Evolutionary conservation across 1,284 basidiomycete genomes (phyloP), one percentile per base, ranked within the genome.

Genomic region (Pseudozyma thailandica): DNA sequence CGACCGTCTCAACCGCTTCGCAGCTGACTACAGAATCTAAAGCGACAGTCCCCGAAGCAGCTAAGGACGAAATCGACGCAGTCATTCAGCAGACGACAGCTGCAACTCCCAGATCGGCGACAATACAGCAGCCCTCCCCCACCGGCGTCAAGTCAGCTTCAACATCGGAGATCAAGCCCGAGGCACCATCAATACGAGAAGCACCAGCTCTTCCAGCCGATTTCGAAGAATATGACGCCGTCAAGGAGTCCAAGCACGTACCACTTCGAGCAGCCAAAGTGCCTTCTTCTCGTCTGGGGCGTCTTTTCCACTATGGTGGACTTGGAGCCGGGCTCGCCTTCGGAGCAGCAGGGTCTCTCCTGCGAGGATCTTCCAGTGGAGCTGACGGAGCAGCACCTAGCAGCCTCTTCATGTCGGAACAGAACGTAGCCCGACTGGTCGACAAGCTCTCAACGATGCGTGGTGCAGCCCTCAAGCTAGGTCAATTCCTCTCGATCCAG

Each of bases 401-500:
- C 55, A 58, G 56, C 27, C 26, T 63, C 35, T 41, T 80, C 54
- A 75, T 82, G 62, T 74, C 74, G n/a, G 86, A 86, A 12, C 89
- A 89, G 18, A 82, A 98, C 80, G 88, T 98, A 51, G 89, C 90
- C 49, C 88, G 95, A 2, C 86, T 99, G 0, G 95, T 98, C 0
- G 90, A 90, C 9, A 97, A 96, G 79, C 86, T 98, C 15, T 91
- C 92, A 0, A 89, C 90, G 76, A 98, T 98, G 95, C 87, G 95
- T 18, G 95, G 95, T 0, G 95, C 96, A 0, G 96, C 95, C 0
- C 86, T 99, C 60, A 98, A 99, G 85, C 85, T 98, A 2, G 95
- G 95, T 0, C 96, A 98, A 81, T 98, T 98, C 80, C 87, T 98
- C 86, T 94, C 92, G 78, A 98, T 98, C 37, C 95, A 99, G 87